Evolutionary conservation across 1,139 yeast genomes (phyloP).

Genomic region (Yamadazyma blattariae): DNA sequence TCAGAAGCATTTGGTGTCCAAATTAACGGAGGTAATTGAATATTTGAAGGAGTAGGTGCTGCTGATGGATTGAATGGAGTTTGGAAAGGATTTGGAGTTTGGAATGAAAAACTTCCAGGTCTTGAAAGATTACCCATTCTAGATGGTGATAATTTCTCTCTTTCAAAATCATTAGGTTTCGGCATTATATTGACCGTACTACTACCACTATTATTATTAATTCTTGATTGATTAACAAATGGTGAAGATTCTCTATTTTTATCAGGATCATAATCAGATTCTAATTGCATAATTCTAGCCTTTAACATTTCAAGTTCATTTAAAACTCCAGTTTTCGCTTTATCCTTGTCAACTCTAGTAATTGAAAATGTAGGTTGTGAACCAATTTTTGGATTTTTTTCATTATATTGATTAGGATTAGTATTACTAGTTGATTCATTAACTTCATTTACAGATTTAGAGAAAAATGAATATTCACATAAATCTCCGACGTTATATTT

Average conservation of each 20-base stretch:
- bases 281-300: slow-evolving; percentile 40
- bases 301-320: slow-evolving; percentile 29
- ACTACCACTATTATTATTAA: too few species aligned
- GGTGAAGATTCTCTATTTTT: too few species aligned
- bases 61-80: background rate
- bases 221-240: too few species aligned
- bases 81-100: background rate
- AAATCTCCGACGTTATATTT: slow-evolving; percentile 30
- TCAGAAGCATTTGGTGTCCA: slow-evolving; percentile 5
- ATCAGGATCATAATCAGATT: slow-evolving; percentile 19
- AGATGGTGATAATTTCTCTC: too few species aligned
- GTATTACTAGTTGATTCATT: background rate
- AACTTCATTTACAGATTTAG: background rate
- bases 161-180: too few species aligned
- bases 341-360: background rate
- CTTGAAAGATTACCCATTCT: too few species aligned
- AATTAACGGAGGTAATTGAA: slow-evolving; percentile 4
- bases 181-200: too few species aligned
- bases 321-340: background rate
- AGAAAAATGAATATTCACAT: slow-evolving; percentile 29
- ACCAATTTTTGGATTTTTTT: background rate
- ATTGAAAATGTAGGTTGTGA: slow-evolving; percentile 1
- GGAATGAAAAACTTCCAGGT: slow-evolving; percentile 3
- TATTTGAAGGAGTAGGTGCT: background rate
- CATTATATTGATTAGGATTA: too few species aligned